These are phyloP conservation scores for Byssoonygena ceratinophila DNA, from an alignment of 2,329 filamentous ascomycete genomes.

Conservation along the genomic window DNA sequence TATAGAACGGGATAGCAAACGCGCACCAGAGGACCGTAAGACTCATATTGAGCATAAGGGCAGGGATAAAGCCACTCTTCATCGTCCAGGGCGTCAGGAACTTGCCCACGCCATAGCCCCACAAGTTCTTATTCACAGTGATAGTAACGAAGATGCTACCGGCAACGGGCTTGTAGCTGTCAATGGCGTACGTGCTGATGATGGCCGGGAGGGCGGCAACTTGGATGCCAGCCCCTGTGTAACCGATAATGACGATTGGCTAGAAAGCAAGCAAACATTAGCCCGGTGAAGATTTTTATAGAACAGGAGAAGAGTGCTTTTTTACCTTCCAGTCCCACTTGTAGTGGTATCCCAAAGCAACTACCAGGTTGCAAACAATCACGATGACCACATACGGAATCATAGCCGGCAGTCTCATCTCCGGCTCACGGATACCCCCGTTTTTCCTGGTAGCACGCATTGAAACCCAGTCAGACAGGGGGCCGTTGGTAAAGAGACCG, in stretches of 20 bases:
- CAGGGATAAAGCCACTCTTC: conserved; percentile 43
- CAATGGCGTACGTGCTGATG: conserved; percentile 48
- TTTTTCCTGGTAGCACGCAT: conserved; percentile 45
- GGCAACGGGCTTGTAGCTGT: conserved; percentile 54
- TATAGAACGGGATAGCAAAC: conserved; percentile 48
- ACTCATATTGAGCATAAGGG: conserved; percentile 51
- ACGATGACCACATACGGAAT: conserved; percentile 49
- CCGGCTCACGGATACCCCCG: conserved; percentile 46
- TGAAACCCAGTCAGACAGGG: conserved; percentile 48
- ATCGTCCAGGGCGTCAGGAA: conserved; percentile 46
- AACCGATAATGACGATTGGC: conserved; percentile 48
- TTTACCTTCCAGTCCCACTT: conserved; percentile 45
- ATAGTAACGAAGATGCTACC: conserved; percentile 51
- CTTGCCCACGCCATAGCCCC: conserved; percentile 51
- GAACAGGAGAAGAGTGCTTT: background rate
- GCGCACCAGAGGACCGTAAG: conserved; percentile 45
- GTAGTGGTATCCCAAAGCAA: conserved; percentile 44
- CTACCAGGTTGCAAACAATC: conserved; percentile 49
- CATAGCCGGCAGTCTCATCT: conserved; percentile 49
- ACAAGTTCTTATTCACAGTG: conserved; percentile 55
- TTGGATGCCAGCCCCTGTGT: conserved; percentile 46
- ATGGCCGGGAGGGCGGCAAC: conserved; percentile 52
- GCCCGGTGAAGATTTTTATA: background rate
- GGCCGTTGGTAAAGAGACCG: conserved; percentile 46
- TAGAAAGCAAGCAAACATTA: conserved; percentile 13